phyloP scores from a whole-genome alignment of 2,329 filamentous ascomycete species.

The Pestalotiopsis sp. region DNA sequence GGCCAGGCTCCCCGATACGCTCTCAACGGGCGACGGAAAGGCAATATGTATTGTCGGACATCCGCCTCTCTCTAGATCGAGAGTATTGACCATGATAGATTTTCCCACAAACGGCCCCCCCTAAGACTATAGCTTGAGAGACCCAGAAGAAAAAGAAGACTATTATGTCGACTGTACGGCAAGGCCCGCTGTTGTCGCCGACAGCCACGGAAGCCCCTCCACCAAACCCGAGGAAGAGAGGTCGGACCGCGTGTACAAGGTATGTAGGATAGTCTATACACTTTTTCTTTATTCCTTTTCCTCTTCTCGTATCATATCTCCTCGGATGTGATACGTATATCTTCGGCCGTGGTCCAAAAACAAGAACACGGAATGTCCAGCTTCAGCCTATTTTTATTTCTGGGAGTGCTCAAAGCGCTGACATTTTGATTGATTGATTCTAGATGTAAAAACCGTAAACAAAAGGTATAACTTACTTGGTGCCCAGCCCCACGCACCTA shows the following conservation, averaged over 20 bases:
- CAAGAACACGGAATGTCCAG: not conserved
- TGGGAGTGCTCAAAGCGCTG: not conserved
- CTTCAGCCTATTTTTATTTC: not conserved
- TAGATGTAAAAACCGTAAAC: constrained; percentile 44
- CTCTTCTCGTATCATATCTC: not conserved
- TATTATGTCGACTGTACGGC: constrained; percentile 2
- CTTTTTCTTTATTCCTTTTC: not conserved
- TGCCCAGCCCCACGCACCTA: not conserved
- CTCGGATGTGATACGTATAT: not conserved
- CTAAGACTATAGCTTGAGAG: not conserved
- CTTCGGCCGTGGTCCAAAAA: not conserved
- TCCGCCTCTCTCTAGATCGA: constrained; percentile 3
- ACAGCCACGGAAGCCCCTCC: constrained; percentile 8
- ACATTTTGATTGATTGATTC: not conserved
- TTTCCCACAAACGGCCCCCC: not conserved
- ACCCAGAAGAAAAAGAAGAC: not conserved
- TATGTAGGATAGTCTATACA: constrained; percentile 5
- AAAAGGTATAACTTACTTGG: constrained; percentile 33
- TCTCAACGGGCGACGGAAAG: not conserved
- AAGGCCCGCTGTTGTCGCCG: constrained; percentile 17
- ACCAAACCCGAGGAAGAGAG: constrained; percentile 42
- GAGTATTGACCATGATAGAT: too few species aligned
- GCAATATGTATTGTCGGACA: constrained; percentile 8
- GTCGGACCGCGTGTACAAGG: constrained; percentile 42
- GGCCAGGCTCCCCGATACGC: not conserved